phyloP scores from a whole-genome alignment of 495 filamentous ascomycete genomes.

The Hypoxylon cercidicola region DNA sequence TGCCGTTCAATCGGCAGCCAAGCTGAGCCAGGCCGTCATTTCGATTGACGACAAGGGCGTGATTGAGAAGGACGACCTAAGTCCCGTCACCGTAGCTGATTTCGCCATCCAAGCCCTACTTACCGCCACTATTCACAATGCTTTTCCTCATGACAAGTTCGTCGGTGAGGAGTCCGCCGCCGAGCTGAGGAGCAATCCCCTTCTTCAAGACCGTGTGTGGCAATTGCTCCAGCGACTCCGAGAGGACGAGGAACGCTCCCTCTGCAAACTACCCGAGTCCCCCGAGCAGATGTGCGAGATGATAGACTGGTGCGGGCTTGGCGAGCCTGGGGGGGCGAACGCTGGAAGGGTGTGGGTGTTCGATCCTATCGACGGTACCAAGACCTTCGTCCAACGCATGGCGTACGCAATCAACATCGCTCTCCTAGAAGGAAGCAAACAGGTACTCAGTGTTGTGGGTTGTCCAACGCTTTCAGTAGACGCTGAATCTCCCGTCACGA shows the following conservation, averaged over 20 bases:
- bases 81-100: conserved; percentile 74
- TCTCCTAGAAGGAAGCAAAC: conserved; percentile 49
- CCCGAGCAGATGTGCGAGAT: conserved; percentile 67
- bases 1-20: conserved; percentile 50
- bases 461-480: conserved; percentile 66
- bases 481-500: conserved; percentile 39
- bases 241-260: conserved; percentile 36
- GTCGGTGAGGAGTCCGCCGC: conserved; percentile 71
- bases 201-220: conserved; percentile 64
- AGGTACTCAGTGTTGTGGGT: conserved; percentile 60
- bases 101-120: conserved; percentile 74
- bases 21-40: conserved; percentile 52
- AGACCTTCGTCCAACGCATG: conserved; percentile 69
- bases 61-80: conserved; percentile 65
- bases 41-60: conserved; percentile 45
- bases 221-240: conserved; percentile 53
- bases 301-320: conserved; percentile 69
- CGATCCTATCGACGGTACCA: conserved; percentile 79
- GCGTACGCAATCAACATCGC: conserved; percentile 68
- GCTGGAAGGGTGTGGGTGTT: conserved; percentile 69
- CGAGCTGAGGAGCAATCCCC: conserved; percentile 60
- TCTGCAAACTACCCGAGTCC: conserved; percentile 55
- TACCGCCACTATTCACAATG: conserved; percentile 61
- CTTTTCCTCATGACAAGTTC: conserved; percentile 67
- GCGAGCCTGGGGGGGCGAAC: conserved; percentile 47